Conservation (phyloP, 148 eudicot genomes). For the Persicaria maculosa region DNA sequence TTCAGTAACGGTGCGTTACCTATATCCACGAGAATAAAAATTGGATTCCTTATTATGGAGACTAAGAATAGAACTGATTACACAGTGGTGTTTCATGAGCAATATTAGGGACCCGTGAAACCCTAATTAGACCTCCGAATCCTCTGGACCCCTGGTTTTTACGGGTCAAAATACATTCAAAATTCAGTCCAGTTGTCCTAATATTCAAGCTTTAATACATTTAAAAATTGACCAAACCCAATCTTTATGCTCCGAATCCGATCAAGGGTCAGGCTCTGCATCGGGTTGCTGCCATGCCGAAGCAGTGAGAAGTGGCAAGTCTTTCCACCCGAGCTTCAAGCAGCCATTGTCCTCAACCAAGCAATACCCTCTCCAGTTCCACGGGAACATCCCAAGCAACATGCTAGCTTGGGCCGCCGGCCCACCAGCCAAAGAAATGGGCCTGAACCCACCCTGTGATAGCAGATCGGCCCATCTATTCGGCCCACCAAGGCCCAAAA, state of each 20-base stretch:
- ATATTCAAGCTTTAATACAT: too few species aligned
- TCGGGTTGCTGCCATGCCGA: constrained; percentile 54
- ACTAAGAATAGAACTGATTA: too few species aligned
- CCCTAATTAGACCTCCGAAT: too few species aligned
- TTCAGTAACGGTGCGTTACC: too few species aligned
- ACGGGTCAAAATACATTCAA: too few species aligned
- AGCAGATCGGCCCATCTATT: constrained; percentile 61
- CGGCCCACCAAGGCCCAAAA: constrained; percentile 60
- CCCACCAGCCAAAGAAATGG: constrained; percentile 59
- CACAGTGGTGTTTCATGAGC: too few species aligned
- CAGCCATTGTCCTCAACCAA: constrained; percentile 71
- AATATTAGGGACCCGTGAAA: too few species aligned
- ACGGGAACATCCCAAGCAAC: constrained; percentile 69
- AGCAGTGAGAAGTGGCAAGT: constrained; percentile 66
- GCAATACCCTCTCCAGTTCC: constrained; percentile 70
- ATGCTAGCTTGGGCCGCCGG: constrained; percentile 69
- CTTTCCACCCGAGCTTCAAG: constrained; percentile 84
- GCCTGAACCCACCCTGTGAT: constrained; percentile 40
- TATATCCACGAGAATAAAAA: too few species aligned
- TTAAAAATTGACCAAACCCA: background rate
- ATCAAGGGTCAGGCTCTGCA: background rate
- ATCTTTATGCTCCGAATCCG: background rate
- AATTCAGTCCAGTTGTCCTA: too few species aligned
- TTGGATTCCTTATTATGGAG: too few species aligned
- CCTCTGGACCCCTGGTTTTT: too few species aligned